Conservation (phyloP, 176 grass and related monocot species). For the Zoysia japonica region DNA sequence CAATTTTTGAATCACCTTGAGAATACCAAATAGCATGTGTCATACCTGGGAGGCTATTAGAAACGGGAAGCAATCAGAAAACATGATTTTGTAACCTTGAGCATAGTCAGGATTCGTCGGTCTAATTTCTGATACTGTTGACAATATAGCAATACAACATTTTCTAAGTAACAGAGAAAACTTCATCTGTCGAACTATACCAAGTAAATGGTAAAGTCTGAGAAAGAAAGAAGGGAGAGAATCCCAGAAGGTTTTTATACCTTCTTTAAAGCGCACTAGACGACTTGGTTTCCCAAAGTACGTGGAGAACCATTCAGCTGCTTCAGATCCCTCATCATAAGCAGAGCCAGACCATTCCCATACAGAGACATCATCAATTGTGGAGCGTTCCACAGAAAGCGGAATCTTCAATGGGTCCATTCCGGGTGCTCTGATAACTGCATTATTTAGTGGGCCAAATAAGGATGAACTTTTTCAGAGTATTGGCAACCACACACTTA, state of each 20-base stretch:
- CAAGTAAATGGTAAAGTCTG: background rate
- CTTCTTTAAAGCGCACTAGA: constrained; percentile 67
- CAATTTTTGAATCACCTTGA: constrained; percentile 1
- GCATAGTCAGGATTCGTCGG: constrained; percentile 66
- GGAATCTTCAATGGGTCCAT: constrained; percentile 67
- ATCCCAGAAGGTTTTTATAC: constrained; percentile 2
- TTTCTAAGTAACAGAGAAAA: background rate
- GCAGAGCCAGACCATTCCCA: constrained; percentile 93
- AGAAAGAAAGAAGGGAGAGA: background rate
- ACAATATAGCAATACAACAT: background rate
- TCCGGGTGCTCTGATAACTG: constrained; percentile 76
- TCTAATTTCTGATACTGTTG: constrained; percentile 62
- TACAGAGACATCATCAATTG: constrained; percentile 59
- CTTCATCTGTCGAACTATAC: background rate
- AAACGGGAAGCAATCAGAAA: constrained; percentile 75
- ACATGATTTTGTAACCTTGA: constrained; percentile 62
- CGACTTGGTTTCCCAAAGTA: constrained; percentile 71
- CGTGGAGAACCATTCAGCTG: constrained; percentile 70
- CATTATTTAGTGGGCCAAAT: constrained; percentile 7
- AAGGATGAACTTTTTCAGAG: background rate
- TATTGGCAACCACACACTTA: background rate
- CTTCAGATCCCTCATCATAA: constrained; percentile 70
- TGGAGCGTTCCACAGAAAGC: constrained; percentile 32
- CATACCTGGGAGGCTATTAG: constrained; percentile 72
- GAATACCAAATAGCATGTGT: background rate